A percentile compares a stretch with the other conserved stretches of the same genome.
Evolutionary conservation across 2,329 filamentous ascomycete species (phyloP).

Genomic region (Venturia aucupariae): DNA sequence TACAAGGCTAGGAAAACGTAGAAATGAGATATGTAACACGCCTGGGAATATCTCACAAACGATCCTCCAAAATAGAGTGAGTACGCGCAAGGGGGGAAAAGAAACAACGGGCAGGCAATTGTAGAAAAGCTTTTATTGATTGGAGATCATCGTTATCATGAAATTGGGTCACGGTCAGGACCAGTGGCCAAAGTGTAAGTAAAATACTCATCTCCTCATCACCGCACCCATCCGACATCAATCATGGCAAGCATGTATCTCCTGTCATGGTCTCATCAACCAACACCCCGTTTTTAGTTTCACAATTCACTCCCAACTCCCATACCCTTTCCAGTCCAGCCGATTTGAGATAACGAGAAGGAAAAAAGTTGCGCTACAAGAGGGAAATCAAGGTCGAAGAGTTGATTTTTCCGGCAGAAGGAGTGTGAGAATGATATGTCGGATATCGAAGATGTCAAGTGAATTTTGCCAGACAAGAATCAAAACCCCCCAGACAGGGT

Average conservation of each 20-base stretch:
- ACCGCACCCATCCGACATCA: neutral
- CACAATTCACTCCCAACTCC: slow-evolving; percentile 5
- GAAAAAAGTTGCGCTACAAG: neutral
- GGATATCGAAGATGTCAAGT: neutral
- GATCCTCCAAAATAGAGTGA: too few species aligned
- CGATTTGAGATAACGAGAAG: neutral
- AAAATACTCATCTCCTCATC: slow-evolving; percentile 1
- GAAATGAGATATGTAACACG: too few species aligned
- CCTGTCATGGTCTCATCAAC: neutral
- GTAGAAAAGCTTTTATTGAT: neutral
- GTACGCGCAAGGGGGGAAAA: neutral
- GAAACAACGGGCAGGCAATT: neutral
- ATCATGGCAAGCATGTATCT: neutral
- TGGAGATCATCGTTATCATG: slow-evolving; percentile 4
- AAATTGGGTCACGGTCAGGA: neutral
- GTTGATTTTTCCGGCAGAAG: neutral
- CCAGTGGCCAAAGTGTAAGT: neutral
- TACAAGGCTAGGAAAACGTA: too few species aligned
- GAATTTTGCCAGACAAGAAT: neutral
- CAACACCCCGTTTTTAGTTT: neutral
- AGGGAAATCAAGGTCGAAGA: neutral
- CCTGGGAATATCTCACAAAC: too few species aligned
- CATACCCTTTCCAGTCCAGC: neutral
- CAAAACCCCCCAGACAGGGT: neutral
- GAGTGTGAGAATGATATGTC: neutral